These are phyloP conservation scores for Fusarium clavum DNA, from an alignment of 2,329 filamentous ascomycete species.

Conservation along the genomic window DNA sequence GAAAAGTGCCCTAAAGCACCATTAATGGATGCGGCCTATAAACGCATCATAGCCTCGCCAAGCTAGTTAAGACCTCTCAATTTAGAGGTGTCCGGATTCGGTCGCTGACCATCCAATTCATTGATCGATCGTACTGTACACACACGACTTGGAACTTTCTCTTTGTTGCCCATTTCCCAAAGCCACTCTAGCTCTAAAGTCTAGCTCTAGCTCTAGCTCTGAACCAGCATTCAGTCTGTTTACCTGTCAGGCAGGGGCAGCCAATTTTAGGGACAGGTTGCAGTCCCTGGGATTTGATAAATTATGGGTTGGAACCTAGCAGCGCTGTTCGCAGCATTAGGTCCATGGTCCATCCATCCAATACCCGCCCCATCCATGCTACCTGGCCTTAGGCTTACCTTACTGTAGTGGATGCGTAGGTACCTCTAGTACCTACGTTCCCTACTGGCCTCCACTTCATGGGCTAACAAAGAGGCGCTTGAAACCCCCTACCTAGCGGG, in stretches of 20 bases:
- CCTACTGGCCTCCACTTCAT: background rate
- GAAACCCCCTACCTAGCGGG: slow-evolving; percentile 23
- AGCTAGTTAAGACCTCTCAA: slow-evolving; percentile 11
- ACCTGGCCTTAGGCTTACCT: slow-evolving; percentile 23
- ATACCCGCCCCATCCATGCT: background rate
- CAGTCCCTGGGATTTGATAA: slow-evolving; percentile 42
- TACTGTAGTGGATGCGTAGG: slow-evolving; percentile 25
- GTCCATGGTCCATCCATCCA: background rate
- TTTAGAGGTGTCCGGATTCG: slow-evolving; percentile 30
- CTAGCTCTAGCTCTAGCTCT: background rate
- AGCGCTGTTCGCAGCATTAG: slow-evolving; percentile 23
- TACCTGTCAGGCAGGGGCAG: background rate
- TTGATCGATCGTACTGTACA: background rate
- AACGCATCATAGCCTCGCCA: slow-evolving; percentile 15
- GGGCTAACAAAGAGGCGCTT: slow-evolving; percentile 25
- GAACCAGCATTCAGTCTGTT: background rate
- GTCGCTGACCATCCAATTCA: slow-evolving; percentile 15
- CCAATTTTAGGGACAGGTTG: slow-evolving; percentile 45
- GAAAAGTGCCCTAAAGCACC: background rate
- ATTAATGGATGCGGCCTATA: slow-evolving; percentile 7
- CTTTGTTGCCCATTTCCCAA: slow-evolving; percentile 38
- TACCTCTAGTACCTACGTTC: slow-evolving; percentile 8
- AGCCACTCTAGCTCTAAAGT: background rate
- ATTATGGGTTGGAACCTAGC: slow-evolving; percentile 21
- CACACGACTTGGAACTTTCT: slow-evolving; percentile 14